Conservation (phyloP, 2,329 filamentous ascomycete genomes). For the Trichophyton rubrum region DNA sequence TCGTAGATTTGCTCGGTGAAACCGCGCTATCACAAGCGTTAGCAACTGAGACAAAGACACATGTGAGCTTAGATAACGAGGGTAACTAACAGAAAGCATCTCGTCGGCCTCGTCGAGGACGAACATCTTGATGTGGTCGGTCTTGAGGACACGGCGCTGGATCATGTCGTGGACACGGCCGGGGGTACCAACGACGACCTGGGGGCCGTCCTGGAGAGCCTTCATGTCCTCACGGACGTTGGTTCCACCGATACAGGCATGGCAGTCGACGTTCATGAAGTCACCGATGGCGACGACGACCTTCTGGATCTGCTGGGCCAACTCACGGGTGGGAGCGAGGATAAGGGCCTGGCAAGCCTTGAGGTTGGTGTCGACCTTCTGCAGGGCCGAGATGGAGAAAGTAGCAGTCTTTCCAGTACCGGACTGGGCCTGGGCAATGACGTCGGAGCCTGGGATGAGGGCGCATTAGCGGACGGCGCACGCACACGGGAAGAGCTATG, state of each 20-base stretch:
- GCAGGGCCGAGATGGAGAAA: slow-evolving; percentile 97
- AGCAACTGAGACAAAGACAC: background rate
- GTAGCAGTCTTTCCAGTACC: slow-evolving; percentile 99
- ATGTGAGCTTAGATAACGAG: background rate
- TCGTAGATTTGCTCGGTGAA: slow-evolving; percentile 99
- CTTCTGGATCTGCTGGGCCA: slow-evolving; percentile 95
- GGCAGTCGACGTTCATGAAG: slow-evolving; percentile 99
- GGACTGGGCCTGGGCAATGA: slow-evolving; percentile 98
- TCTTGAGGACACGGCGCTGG: slow-evolving; percentile 58
- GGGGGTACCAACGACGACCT: slow-evolving; percentile 95
- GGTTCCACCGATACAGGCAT: slow-evolving; percentile 95
- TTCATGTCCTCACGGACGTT: slow-evolving; percentile 97
- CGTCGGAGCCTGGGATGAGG: slow-evolving; percentile 63
- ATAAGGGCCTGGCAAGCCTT: slow-evolving; percentile 97
- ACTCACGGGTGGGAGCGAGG: slow-evolving; percentile 86
- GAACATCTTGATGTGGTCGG: slow-evolving; percentile 65
- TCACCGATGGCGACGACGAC: slow-evolving; percentile 99
- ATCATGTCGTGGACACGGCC: slow-evolving; percentile 86
- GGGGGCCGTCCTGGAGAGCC: slow-evolving; percentile 93
- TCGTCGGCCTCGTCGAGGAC: slow-evolving; percentile 67
- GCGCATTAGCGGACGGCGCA: slow-evolving; percentile 4
- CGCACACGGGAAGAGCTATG: background rate
- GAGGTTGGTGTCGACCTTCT: slow-evolving; percentile 91
- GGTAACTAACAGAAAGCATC: slow-evolving; percentile 53
- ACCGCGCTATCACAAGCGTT: slow-evolving; percentile 49